Evolutionary conservation across 2,329 filamentous ascomycete species (phyloP).

Genomic region (Alternaria sp.): DNA sequence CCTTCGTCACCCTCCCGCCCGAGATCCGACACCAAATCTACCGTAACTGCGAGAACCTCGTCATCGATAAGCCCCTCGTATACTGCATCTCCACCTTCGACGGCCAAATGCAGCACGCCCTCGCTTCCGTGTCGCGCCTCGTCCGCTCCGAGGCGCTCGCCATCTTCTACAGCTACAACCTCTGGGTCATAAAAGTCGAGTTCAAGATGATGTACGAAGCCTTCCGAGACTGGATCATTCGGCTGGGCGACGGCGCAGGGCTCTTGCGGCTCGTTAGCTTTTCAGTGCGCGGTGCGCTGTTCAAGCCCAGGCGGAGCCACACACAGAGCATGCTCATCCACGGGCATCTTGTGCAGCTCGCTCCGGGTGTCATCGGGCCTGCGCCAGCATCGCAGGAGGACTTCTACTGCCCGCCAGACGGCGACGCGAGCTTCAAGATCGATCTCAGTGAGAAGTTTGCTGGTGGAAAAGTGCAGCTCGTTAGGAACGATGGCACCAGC

Average conservation of each 20-base stretch:
- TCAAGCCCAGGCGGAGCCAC: slow-evolving; percentile 40
- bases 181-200: slow-evolving; percentile 49
- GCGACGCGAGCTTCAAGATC: slow-evolving; percentile 47
- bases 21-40: slow-evolving; percentile 49
- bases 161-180: slow-evolving; percentile 51
- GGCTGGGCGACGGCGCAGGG: slow-evolving; percentile 40
- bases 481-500: slow-evolving; percentile 43
- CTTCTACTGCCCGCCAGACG: slow-evolving; percentile 42
- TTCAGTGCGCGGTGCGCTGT: slow-evolving; percentile 41
- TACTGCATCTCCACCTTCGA: slow-evolving; percentile 51
- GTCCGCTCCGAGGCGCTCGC: slow-evolving; percentile 47
- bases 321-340: slow-evolving; percentile 26
- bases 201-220: slow-evolving; percentile 50
- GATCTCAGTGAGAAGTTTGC: slow-evolving; percentile 46
- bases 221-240: slow-evolving; percentile 48
- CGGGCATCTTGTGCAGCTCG: slow-evolving; percentile 29
- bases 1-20: slow-evolving; percentile 45
- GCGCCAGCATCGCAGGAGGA: slow-evolving; percentile 15
- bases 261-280: slow-evolving; percentile 41
- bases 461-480: slow-evolving; percentile 39
- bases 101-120: slow-evolving; percentile 46
- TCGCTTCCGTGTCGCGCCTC: slow-evolving; percentile 44
- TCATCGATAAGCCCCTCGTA: slow-evolving; percentile 45
- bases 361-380: slow-evolving; percentile 15
- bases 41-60: slow-evolving; percentile 44